Percentiles rank a stretch among this genome's conserved stretches.
These are phyloP conservation scores for Camellia granthamiana DNA, from an alignment of 148 eudicot genomes.

Conservation along the genomic window DNA sequence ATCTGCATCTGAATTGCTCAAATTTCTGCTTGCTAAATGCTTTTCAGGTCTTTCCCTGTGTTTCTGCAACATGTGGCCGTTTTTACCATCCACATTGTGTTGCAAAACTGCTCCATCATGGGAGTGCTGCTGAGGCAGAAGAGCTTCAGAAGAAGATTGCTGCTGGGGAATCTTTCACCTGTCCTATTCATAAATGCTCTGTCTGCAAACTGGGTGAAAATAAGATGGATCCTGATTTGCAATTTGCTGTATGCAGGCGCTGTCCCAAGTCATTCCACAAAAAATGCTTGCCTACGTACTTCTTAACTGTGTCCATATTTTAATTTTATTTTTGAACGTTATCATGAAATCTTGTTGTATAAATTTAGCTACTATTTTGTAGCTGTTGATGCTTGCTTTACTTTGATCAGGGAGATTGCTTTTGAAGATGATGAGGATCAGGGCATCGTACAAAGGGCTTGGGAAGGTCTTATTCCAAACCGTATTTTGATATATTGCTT, in stretches of 20 bases:
- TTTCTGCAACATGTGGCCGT: conserved; percentile 83
- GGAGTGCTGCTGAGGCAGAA: conserved; percentile 41
- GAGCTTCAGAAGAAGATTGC: conserved; percentile 50
- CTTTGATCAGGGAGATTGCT: conserved; percentile 54
- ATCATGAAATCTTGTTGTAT: background rate
- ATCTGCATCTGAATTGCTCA: background rate
- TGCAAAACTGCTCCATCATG: conserved; percentile 58
- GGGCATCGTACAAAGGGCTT: conserved; percentile 62
- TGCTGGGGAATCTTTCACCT: conserved; percentile 71
- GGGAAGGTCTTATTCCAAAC: conserved; percentile 72
- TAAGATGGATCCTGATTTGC: conserved; percentile 43
- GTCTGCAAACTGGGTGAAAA: conserved; percentile 63
- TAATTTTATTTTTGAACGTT: background rate
- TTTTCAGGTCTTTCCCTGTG: conserved; percentile 81
- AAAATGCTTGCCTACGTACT: conserved; percentile 89
- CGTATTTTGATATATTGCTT: conserved; percentile 88
- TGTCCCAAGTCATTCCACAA: conserved; percentile 89
- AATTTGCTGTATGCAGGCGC: conserved; percentile 92
- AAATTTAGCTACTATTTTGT: conserved; percentile 3
- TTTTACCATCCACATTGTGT: conserved; percentile 92
- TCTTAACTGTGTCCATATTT: background rate
- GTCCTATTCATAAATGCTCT: conserved; percentile 73
- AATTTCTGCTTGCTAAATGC: conserved; percentile 2
- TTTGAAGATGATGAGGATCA: conserved; percentile 50
- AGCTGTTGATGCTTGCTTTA: conserved; percentile 17